Evolutionary conservation across 441 rosid species (phyloP).

Genomic region (Gossypium gossypioides): DNA sequence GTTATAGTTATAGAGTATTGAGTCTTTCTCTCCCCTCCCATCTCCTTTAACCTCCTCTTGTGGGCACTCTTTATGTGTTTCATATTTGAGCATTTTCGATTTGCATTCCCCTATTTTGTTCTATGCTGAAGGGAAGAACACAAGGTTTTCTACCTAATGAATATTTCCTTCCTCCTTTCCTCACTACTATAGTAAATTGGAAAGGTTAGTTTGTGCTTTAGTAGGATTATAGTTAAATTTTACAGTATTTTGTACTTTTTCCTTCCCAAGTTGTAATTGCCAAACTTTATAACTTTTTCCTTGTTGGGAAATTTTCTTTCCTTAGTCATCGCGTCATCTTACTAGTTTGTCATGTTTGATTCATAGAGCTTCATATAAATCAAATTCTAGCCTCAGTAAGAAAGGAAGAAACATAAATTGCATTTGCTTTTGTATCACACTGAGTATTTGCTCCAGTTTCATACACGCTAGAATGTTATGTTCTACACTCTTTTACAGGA

Average conservation of each 20-base stretch:
- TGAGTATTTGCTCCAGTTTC: background rate
- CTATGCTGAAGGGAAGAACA: background rate
- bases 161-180: background rate
- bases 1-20: background rate
- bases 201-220: background rate
- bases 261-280: background rate
- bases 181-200: background rate
- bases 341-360: background rate
- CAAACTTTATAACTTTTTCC: background rate
- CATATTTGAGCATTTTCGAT: background rate
- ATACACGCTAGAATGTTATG: background rate
- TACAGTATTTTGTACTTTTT: background rate
- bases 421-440: background rate
- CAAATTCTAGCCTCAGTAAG: background rate
- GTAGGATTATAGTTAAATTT: background rate
- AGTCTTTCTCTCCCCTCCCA: background rate
- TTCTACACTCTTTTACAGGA: background rate
- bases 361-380: background rate
- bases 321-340: background rate
- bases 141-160: background rate
- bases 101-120: background rate
- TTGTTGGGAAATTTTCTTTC: background rate
- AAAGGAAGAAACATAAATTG: background rate
- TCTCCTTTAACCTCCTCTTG: background rate
- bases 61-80: too few relatives aligned